A percentile compares a stretch with the other conserved stretches of the same genome.
Conservation (phyloP, 495 filamentous ascomycete species). For the Jackrogersella minutella region DNA sequence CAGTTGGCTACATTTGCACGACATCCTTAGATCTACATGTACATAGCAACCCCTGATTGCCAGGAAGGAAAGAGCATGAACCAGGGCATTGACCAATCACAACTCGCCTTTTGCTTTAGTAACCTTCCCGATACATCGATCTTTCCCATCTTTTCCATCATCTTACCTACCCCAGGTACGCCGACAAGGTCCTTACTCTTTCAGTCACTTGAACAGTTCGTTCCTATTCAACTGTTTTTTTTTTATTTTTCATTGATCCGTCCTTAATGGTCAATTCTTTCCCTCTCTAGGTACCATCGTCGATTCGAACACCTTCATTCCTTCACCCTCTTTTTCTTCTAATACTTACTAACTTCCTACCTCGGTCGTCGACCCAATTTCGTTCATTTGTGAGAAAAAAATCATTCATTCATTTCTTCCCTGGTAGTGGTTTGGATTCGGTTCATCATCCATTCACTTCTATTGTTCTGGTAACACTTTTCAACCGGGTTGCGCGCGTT, state of each 20-base stretch:
- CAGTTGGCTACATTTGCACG: background rate
- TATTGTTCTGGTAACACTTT: conserved; percentile 9
- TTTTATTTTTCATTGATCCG: background rate
- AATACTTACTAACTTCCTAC: background rate
- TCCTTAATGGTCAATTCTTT: conserved; percentile 8
- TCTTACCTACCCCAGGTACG: too few species aligned
- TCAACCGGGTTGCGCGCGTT: conserved; percentile 10
- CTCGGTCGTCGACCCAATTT: conserved; percentile 18
- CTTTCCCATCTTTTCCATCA: background rate
- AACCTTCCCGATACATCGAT: conserved; percentile 27
- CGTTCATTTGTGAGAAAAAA: conserved; percentile 21
- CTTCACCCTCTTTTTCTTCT: conserved; percentile 1
- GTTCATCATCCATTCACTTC: conserved; percentile 2
- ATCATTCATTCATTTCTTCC: conserved; percentile 11
- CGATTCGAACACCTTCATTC: conserved; percentile 21
- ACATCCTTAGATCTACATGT: too few species aligned
- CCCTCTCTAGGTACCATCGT: conserved; percentile 11
- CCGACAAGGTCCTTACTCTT: conserved; percentile 14
- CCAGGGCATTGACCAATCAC: conserved; percentile 13
- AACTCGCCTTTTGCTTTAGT: conserved; percentile 4
- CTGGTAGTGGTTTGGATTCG: conserved; percentile 10
- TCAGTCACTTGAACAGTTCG: background rate
- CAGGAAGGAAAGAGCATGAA: background rate
- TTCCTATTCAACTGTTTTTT: background rate
- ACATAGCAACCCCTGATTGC: conserved; percentile 23